Conservation (phyloP, 768 basidiomycete genomes). For the Gyrodon lividus region DNA sequence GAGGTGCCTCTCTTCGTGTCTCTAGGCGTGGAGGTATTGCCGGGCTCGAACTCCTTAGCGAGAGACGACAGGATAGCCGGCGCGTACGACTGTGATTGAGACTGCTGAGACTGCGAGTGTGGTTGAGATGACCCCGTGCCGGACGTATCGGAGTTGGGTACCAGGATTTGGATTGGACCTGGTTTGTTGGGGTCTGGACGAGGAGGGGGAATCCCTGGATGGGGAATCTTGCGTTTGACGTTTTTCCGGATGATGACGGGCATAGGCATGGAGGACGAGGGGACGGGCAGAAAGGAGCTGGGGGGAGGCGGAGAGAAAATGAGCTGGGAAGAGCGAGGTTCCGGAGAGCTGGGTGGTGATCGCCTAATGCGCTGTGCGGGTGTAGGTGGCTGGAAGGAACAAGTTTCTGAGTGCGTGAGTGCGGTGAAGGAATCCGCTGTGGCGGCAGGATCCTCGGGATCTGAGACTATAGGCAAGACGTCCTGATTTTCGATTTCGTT, state of each 20-base stretch:
- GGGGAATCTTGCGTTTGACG: constrained; percentile 47
- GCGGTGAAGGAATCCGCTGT: not conserved
- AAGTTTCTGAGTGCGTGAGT: constrained; percentile 6
- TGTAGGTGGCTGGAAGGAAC: constrained; percentile 26
- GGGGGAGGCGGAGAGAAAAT: constrained; percentile 13
- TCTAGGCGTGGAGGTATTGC: constrained; percentile 20
- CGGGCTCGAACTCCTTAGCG: constrained; percentile 20
- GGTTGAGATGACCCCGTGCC: constrained; percentile 34
- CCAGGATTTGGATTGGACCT: constrained; percentile 46
- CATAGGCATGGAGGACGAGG: constrained; percentile 4
- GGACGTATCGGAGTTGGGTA: constrained; percentile 57
- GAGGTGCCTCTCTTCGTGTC: not conserved
- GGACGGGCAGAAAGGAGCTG: constrained; percentile 13
- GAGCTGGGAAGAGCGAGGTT: constrained; percentile 2
- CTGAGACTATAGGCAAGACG: constrained; percentile 1
- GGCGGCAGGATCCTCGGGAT: constrained; percentile 13
- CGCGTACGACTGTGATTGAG: constrained; percentile 7
- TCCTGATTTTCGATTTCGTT: constrained; percentile 4
- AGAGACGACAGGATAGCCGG: constrained; percentile 18
- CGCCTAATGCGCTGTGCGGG: constrained; percentile 26
- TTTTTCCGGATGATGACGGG: constrained; percentile 19
- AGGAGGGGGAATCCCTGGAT: constrained; percentile 37
- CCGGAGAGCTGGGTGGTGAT: constrained; percentile 11
- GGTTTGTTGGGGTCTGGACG: constrained; percentile 27
- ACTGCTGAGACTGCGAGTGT: constrained; percentile 29